A percentile compares a stretch with the other conserved stretches of the same genome.
Conservation (phyloP, 169 alveolate species). For the Eimeria praecox region DNA sequence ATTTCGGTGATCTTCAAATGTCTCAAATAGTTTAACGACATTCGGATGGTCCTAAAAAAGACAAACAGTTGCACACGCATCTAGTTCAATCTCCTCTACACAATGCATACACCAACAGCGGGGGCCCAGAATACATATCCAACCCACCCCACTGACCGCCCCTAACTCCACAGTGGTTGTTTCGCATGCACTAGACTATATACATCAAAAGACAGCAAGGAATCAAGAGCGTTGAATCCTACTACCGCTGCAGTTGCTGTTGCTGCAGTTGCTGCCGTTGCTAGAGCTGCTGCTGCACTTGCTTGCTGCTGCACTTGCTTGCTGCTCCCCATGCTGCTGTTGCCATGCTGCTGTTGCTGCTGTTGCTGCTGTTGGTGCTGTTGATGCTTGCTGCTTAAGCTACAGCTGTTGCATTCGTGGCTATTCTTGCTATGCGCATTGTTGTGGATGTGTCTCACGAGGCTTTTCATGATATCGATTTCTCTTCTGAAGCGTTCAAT, state of each 20-base stretch:
- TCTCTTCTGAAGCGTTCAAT: constrained; percentile 93
- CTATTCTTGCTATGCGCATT: background rate
- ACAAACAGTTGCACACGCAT: background rate
- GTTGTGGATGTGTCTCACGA: constrained; percentile 70
- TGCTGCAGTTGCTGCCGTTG: background rate
- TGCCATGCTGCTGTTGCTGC: constrained; percentile 28
- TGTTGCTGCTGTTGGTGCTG: background rate
- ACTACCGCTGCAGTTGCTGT: background rate
- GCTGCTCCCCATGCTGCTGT: background rate
- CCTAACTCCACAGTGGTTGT: background rate
- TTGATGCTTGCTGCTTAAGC: background rate
- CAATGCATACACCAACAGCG: background rate
- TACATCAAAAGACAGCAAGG: background rate
- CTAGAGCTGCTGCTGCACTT: too few relatives aligned
- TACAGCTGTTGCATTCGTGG: background rate
- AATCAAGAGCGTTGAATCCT: background rate
- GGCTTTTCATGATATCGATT: constrained; percentile 92
- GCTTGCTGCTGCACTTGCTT: background rate
- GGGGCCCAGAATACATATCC: background rate
- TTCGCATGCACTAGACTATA: background rate
- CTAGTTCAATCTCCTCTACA: too few relatives aligned
- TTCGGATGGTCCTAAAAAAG: constrained; percentile 94
- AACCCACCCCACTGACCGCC: background rate
- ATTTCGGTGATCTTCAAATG: constrained; percentile 94
- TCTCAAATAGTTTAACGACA: constrained; percentile 93